Percentiles rank a stretch among this genome's conserved stretches.
These are phyloP conservation scores for Colletotrichum sp. DNA, from an alignment of 2,329 filamentous ascomycete species.

Conservation along the genomic window DNA sequence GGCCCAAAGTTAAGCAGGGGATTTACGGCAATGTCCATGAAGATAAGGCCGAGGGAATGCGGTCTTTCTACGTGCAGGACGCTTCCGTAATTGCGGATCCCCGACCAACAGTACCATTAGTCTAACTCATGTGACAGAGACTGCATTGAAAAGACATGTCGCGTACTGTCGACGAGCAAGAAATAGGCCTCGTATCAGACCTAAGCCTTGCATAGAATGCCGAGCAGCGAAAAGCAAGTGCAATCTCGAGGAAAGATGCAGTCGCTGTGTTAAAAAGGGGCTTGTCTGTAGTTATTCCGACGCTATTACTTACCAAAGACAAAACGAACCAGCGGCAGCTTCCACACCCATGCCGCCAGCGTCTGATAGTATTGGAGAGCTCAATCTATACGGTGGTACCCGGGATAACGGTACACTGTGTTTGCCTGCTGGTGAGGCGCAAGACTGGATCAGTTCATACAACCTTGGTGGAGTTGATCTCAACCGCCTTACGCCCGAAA, in stretches of 20 bases:
- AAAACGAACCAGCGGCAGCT: background rate
- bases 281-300: background rate
- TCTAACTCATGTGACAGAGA: background rate
- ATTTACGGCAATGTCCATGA: background rate
- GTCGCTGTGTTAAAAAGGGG: conserved; percentile 9
- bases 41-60: background rate
- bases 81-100: background rate
- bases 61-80: background rate
- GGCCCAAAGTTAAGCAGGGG: background rate
- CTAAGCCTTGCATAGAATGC: conserved; percentile 12
- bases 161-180: conserved; percentile 2
- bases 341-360: background rate
- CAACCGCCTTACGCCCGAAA: background rate
- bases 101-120: background rate
- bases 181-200: background rate
- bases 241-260: background rate
- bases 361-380: background rate
- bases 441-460: background rate
- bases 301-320: background rate
- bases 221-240: conserved; percentile 15
- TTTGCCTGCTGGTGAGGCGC: background rate
- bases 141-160: background rate
- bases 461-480: background rate
- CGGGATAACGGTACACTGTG: background rate
- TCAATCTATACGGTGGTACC: background rate